phyloP scores from a whole-genome alignment of 192 early-diverging fungal genomes.

The Rhizoclosmatium globosum region DNA sequence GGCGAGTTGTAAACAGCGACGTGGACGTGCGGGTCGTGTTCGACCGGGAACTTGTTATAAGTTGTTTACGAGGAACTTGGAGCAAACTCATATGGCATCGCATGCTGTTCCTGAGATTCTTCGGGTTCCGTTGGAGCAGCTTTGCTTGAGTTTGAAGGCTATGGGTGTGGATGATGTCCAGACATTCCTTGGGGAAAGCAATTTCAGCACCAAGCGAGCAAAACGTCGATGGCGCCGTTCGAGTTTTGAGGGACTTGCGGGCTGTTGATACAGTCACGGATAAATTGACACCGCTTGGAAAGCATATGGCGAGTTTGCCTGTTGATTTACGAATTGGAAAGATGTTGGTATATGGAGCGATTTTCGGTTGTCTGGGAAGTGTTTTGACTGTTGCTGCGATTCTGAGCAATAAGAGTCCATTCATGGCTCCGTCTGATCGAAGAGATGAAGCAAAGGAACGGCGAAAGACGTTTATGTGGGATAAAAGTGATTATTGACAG shows the following conservation, averaged over 20 bases:
- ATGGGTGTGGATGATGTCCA: constrained; percentile 40
- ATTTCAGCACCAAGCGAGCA: constrained; percentile 38
- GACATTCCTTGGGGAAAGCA: constrained; percentile 46
- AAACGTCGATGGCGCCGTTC: constrained; percentile 42
- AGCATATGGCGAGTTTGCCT: constrained; percentile 48
- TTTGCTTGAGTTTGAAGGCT: constrained; percentile 73
- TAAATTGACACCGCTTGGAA: constrained; percentile 45
- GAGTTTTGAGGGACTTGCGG: constrained; percentile 33
- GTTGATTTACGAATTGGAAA: constrained; percentile 53
- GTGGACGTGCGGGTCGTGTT: constrained; percentile 86
- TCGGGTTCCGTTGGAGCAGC: constrained; percentile 82
- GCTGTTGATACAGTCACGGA: constrained; percentile 37
- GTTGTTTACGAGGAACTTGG: constrained; percentile 40
- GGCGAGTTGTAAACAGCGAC: constrained; percentile 71
- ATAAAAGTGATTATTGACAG: constrained; percentile 73
- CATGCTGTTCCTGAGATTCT: constrained; percentile 79
- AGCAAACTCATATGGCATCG: constrained; percentile 44
- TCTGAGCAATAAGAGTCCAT: constrained; percentile 65
- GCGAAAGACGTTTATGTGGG: constrained; percentile 47
- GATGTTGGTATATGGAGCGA: constrained; percentile 52
- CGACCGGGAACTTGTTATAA: constrained; percentile 76
- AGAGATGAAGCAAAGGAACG: constrained; percentile 60
- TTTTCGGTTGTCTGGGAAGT: constrained; percentile 52
- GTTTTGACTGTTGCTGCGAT: constrained; percentile 52
- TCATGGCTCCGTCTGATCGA: constrained; percentile 50